Evolutionary conservation across 2,329 filamentous ascomycete species (phyloP), one percentile per base, ranked within the genome.

Genomic region (Pseudogymnoascus pannorum): DNA sequence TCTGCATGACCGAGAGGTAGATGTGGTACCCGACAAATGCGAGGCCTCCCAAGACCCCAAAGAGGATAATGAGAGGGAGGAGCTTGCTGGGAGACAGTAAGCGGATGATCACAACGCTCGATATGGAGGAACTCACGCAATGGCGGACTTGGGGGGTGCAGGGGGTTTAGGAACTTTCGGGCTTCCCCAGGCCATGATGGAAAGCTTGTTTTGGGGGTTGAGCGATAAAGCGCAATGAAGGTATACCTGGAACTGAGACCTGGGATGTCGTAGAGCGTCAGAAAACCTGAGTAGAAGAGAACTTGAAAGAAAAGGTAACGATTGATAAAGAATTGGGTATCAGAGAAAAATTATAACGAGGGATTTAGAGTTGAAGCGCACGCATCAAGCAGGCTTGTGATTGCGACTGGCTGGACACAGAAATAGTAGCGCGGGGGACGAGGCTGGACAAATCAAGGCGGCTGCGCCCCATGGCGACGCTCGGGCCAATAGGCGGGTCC

Each of bases 1-100:
- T 86, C 72, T 88, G 81, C 74, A 78, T 79, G 61, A 83, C 79
- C 74, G 85, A 85, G 60, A 88, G 74, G 75, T 88, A 92, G 72
- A 92, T 81, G 64, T 89, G 86, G 74, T 91, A 91, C 64, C 83
- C 81, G 62, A 92, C 77, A 75, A 84, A 90, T 61, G 79, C 87
- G 51, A 81, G 72, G 60, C 76, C 80, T 64, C 74, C 79, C 26
- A 89, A 71, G 59, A 88, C 68, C 64, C 78, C 62, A 69, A 90
- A 77, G 64, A 87, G 79, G 68, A 91, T 77, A 61, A 89, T 61
- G 57, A 92, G 81, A 4, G 89, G 88, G 26, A 91, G 68, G 36
- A 91, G 73, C 70, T 87, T 77, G 20, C 72, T 73, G 54, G n/a
- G 12, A 20, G 57, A 18, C 24, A 18, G 48, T 54, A 20, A 54